A percentile compares a stretch with the other conserved stretches of the same genome.
phyloP scores from a whole-genome alignment of 2,329 filamentous ascomycete species.

The Trichoderma asperellum region DNA sequence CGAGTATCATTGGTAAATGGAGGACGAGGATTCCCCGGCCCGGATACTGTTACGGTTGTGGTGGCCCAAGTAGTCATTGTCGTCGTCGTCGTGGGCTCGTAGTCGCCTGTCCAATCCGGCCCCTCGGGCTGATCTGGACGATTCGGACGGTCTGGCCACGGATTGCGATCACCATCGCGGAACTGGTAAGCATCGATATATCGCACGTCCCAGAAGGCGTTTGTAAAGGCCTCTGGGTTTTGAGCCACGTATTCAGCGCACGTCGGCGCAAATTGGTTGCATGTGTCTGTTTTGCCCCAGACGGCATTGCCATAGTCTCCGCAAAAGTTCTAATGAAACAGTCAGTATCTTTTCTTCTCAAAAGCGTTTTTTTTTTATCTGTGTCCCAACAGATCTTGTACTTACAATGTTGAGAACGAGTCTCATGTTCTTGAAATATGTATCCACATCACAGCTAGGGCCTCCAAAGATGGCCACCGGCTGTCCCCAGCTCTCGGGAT shows the following conservation, averaged over 20 bases:
- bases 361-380: not conserved
- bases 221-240: slow-evolving; percentile 49
- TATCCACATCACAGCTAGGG: slow-evolving; percentile 64
- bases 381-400: not conserved
- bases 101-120: not conserved
- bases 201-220: slow-evolving; percentile 57
- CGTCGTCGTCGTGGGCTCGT: slow-evolving; percentile 37
- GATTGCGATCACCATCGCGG: slow-evolving; percentile 4
- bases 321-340: slow-evolving; percentile 63
- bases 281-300: slow-evolving; percentile 48
- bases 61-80: slow-evolving; percentile 37
- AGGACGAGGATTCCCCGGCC: not conserved
- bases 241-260: slow-evolving; percentile 53
- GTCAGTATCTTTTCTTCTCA: not conserved
- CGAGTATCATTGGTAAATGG: not conserved
- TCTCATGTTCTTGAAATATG: slow-evolving; percentile 68
- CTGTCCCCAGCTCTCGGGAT: slow-evolving; percentile 68
- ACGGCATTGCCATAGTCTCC: slow-evolving; percentile 68
- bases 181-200: slow-evolving; percentile 54
- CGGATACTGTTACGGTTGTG: slow-evolving; percentile 34
- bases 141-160: not conserved
- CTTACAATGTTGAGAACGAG: slow-evolving; percentile 71
- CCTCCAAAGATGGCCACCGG: slow-evolving; percentile 72
- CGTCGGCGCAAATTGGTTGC: slow-evolving; percentile 47
- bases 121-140: not conserved